Conservation (phyloP, 495 filamentous ascomycete genomes). For the Trichocladium uniseriatum region DNA sequence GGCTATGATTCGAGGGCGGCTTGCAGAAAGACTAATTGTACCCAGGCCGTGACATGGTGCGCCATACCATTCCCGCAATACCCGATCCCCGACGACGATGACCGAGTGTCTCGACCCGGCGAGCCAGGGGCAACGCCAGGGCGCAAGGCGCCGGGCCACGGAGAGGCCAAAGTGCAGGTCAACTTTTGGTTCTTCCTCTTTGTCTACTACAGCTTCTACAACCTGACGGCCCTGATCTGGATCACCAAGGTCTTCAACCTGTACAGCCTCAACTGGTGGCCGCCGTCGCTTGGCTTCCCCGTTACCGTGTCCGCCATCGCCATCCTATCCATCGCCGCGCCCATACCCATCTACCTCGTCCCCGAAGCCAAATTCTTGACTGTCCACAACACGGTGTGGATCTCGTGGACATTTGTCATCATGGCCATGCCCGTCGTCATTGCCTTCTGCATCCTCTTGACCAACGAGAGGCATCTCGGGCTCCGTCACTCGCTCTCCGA, state of each 20-base stretch:
- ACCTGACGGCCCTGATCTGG: slow-evolving; percentile 53
- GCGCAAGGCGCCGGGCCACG: slow-evolving; percentile 47
- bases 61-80: slow-evolving; percentile 56
- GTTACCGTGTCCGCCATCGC: slow-evolving; percentile 48
- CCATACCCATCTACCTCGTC: slow-evolving; percentile 48
- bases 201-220: slow-evolving; percentile 58
- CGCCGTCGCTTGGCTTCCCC: slow-evolving; percentile 48
- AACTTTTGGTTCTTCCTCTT: slow-evolving; percentile 62
- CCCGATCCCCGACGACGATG: slow-evolving; percentile 32
- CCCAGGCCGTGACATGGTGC: slow-evolving; percentile 51
- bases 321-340: slow-evolving; percentile 42
- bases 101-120: slow-evolving; percentile 16
- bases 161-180: slow-evolving; percentile 47
- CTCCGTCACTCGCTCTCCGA: slow-evolving; percentile 48
- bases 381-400: slow-evolving; percentile 53
- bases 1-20: too few species aligned
- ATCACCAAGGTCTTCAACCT: slow-evolving; percentile 61
- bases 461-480: slow-evolving; percentile 47
- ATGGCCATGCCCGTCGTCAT: slow-evolving; percentile 55
- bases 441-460: slow-evolving; percentile 50
- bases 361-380: slow-evolving; percentile 40
- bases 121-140: slow-evolving; percentile 19
- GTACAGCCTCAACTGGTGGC: slow-evolving; percentile 59
- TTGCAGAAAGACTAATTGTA: not conserved
- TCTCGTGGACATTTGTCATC: slow-evolving; percentile 53